Base-by-base conservation (phyloP, 805 yeast genomes). In the Candida suzukii region DNA sequence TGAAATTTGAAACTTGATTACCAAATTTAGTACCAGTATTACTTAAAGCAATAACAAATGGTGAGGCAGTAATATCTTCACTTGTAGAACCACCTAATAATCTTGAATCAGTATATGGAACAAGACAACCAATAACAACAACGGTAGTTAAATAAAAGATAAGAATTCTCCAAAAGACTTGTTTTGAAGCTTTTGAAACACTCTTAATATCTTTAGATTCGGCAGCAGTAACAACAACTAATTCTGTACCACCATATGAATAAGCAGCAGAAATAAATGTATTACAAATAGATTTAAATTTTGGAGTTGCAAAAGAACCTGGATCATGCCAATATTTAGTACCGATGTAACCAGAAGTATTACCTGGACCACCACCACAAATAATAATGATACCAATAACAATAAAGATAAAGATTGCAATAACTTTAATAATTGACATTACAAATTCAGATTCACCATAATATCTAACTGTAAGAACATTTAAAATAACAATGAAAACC, bases 1-100 rank as follows among this genome's bases (percentile, higher is more conserved):
- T 69, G 24, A 45, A 40, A 22, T 42, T 25, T 5, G 48, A 40
- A 26, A 83, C 74, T 32, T 76, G 68, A 22, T 86, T 86, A 38
- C 80, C 61, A 34, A 80, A 88, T 26, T 58, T 63, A 47, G 80
- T 78, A 44, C 86, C 85, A 22, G 83, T 83, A 38, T 71, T 68
- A 27, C 59, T 66, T 42, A 82, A 74, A 26, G 91, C 85, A 61
- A 84, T 77, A 41, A 83, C 91, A 50, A 83, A 83, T 14, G 93
- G 91, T 14, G 90, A 83, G 12, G 88, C 84, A 14, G 79, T 62
- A 19, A 42, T 35, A 35, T 82, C 83, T 47, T 74, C 77, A 40
- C 71, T 76, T 37, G 67, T 71, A 37, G 71, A 58, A 25, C 73
- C 66, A 43, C 75, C 74, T 41, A 73, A 61, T 46, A 83, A 67